These are phyloP conservation scores for Besnoitia besnoiti DNA, from an alignment of 169 alveolate species.

Conservation along the genomic window DNA sequence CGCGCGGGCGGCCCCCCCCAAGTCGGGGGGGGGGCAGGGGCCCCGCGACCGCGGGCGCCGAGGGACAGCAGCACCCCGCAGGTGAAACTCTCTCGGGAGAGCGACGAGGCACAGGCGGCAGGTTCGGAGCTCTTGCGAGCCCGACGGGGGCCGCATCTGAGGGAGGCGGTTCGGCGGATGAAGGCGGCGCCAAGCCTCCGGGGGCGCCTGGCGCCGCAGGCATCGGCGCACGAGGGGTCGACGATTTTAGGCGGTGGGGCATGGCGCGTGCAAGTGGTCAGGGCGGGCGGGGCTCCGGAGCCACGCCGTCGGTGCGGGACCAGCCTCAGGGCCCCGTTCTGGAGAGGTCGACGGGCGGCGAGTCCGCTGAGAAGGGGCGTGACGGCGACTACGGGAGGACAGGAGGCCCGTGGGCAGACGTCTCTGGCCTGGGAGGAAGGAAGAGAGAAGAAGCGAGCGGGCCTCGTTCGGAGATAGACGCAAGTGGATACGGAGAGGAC, in stretches of 20 bases:
- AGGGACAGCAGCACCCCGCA: not conserved
- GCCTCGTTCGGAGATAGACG: not conserved
- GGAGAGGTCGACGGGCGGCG: not conserved
- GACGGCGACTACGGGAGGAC: not conserved
- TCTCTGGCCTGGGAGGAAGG: too few relatives aligned
- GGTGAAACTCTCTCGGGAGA: not conserved
- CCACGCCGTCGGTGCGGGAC: not conserved
- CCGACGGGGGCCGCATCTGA: not conserved
- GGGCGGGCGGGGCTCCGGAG: not conserved
- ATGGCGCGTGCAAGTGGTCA: not conserved
- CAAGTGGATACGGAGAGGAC: not conserved
- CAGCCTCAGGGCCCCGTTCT: not conserved
- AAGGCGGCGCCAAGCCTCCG: too few relatives aligned
- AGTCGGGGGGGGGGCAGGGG: not conserved
- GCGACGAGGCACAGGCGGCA: not conserved
- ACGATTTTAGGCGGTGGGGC: not conserved
- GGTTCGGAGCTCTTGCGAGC: not conserved
- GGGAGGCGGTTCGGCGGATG: not conserved
- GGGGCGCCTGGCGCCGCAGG: not conserved
- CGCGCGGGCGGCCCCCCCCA: not conserved
- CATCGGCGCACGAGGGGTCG: not conserved
- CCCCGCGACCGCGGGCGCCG: not conserved
- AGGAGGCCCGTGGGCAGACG: not conserved
- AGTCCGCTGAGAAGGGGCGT: not conserved
- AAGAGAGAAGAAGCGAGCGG: not conserved